Percentiles rank a stretch among this genome's conserved stretches.
Conservation (phyloP, 768 basidiomycete species). For the Cystobasidium tubakii region DNA sequence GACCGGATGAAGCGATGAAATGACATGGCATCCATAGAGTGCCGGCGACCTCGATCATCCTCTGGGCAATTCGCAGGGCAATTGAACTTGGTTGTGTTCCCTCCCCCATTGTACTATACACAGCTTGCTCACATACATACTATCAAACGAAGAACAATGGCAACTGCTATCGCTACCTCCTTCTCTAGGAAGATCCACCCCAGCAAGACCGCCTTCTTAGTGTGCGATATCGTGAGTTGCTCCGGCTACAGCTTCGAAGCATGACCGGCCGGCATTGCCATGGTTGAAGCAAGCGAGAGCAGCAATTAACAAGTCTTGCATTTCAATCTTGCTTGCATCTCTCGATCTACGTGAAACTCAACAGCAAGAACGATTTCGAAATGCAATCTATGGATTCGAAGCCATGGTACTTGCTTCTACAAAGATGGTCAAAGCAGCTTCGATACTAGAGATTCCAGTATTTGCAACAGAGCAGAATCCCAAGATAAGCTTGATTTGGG, state of each 20-base stretch:
- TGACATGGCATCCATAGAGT: no score
- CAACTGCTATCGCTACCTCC: constrained; percentile 5
- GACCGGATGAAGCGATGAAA: no score
- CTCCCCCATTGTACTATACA: no score
- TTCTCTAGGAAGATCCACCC: constrained; percentile 48
- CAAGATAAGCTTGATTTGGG: constrained; percentile 47
- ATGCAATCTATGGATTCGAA: constrained; percentile 58
- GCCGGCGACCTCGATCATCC: neutral
- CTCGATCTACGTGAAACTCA: no score
- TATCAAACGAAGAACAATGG: constrained; percentile 25
- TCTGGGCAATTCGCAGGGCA: no score
- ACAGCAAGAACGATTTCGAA: constrained; percentile 43
- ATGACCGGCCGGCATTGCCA: no score
- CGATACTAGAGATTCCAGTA: constrained; percentile 30
- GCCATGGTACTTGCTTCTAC: constrained; percentile 57
- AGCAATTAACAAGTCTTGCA: neutral
- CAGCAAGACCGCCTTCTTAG: constrained; percentile 58
- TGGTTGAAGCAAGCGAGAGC: no score
- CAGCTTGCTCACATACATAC: no score
- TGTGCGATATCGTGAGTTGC: constrained; percentile 81
- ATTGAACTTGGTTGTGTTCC: no score
- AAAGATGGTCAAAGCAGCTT: constrained; percentile 59
- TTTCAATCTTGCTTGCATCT: no score
- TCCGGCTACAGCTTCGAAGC: no score
- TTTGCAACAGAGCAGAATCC: constrained; percentile 70